These are phyloP conservation scores for Plasmodium inui DNA, from an alignment of 169 alveolate species.

Conservation along the genomic window DNA sequence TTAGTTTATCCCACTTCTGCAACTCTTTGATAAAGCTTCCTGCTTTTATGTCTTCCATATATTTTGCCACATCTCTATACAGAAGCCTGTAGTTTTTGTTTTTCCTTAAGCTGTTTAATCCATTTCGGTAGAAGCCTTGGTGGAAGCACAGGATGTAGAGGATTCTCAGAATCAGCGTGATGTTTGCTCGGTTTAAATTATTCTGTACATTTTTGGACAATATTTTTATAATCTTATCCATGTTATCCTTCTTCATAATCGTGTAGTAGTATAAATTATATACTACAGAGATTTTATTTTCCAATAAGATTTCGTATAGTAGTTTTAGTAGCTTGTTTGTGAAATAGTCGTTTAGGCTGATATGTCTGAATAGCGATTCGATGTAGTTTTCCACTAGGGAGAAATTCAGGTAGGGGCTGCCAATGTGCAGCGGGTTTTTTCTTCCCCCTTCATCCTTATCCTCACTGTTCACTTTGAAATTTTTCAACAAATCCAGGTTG, in stretches of 20 bases:
- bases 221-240: conserved; percentile 37
- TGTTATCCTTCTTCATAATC: conserved; percentile 63
- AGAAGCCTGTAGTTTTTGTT: conserved; percentile 18
- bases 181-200: conserved; percentile 52
- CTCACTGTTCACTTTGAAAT: conserved; percentile 17
- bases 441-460: neutral
- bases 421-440: neutral
- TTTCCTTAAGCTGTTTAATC: neutral
- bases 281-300: conserved; percentile 40
- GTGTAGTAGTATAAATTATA: conserved; percentile 67
- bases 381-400: conserved; percentile 46
- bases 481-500: conserved; percentile 50
- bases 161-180: conserved; percentile 52
- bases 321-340: conserved; percentile 67
- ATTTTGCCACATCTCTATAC: conserved; percentile 46
- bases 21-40: conserved; percentile 45
- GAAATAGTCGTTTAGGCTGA: conserved; percentile 39
- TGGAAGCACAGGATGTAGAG: conserved; percentile 63
- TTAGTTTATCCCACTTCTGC: conserved; percentile 45
- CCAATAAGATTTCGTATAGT: conserved; percentile 68
- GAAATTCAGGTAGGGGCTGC: conserved; percentile 61
- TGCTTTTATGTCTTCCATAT: conserved; percentile 16
- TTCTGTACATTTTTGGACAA: conserved; percentile 52
- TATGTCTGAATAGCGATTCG: conserved; percentile 26
- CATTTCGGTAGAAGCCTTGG: conserved; percentile 19